Conservation (phyloP, 805 yeast genomes). For the Spathaspora arborariae region DNA sequence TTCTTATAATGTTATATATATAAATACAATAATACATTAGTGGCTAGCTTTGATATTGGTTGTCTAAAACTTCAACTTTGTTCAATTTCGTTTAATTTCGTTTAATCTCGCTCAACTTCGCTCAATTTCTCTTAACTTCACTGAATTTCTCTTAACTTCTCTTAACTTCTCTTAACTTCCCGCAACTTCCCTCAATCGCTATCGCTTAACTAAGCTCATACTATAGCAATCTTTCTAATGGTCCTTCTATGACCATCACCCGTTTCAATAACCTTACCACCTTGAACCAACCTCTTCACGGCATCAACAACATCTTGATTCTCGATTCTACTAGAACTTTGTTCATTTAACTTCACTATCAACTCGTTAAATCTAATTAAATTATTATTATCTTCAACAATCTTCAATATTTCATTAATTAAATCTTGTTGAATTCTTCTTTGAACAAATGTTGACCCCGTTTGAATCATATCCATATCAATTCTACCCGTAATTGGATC, state of each 20-base stretch:
- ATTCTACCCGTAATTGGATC: conserved; percentile 96
- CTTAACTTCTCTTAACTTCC: too few relatives aligned
- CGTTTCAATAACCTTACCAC: conserved; percentile 60
- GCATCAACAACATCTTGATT: conserved; percentile 67
- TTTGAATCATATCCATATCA: conserved; percentile 95
- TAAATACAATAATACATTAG: neutral
- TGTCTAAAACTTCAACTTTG: too few relatives aligned
- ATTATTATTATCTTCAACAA: conserved; percentile 48
- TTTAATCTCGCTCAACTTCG: too few relatives aligned
- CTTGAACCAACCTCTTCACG: conserved; percentile 63
- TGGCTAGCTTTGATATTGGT: too few relatives aligned
- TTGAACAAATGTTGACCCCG: conserved; percentile 89
- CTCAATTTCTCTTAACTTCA: too few relatives aligned
- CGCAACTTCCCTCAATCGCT: too few relatives aligned
- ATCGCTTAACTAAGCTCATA: neutral
- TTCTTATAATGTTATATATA: conserved; percentile 8
- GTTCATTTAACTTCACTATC: conserved; percentile 60
- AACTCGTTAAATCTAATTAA: conserved; percentile 58
- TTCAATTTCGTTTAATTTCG: too few relatives aligned
- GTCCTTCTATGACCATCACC: conserved; percentile 74
- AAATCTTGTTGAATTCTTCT: conserved; percentile 73
- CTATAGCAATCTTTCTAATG: conserved; percentile 30
- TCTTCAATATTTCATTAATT: conserved; percentile 52
- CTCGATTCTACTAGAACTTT: conserved; percentile 61
- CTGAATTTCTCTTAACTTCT: too few relatives aligned